Percentiles rank a stretch among this genome's conserved stretches.
Conservation (phyloP, 2,329 filamentous ascomycete species). For the Tolypocladium endophyticum region DNA sequence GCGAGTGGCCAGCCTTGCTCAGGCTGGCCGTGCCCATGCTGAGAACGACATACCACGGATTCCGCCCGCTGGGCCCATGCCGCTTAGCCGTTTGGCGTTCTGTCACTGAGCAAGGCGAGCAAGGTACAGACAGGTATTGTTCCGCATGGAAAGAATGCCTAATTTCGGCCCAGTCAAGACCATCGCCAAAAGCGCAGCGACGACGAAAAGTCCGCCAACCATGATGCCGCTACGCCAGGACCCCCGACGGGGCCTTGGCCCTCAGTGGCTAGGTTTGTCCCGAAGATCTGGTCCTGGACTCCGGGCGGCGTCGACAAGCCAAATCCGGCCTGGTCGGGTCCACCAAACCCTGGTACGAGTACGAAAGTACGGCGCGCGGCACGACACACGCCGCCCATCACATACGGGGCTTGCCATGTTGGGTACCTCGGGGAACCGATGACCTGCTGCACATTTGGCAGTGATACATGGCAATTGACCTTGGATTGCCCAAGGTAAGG, state of each 20-base stretch:
- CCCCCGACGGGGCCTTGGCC: not conserved
- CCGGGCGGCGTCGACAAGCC: slow-evolving; percentile 19
- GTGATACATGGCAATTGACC: no score
- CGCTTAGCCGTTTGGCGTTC: not conserved
- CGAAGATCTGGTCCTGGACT: slow-evolving; percentile 25
- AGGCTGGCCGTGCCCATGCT: not conserved
- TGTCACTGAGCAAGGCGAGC: not conserved
- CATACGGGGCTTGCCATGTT: no score
- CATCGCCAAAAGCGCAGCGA: not conserved
- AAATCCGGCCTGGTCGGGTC: slow-evolving; percentile 11
- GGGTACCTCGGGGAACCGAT: no score
- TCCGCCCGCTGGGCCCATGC: not conserved
- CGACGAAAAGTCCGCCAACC: not conserved
- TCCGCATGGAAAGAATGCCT: not conserved
- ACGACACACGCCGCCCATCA: no score
- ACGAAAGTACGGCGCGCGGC: no score
- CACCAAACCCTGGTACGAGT: not conserved
- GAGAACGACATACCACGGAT: not conserved
- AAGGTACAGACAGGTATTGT: not conserved
- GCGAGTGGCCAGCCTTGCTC: not conserved
- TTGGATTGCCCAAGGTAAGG: no score
- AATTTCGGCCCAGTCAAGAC: not conserved
- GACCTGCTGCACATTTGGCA: no score
- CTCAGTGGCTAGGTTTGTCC: slow-evolving; percentile 9
- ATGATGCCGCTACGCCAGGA: not conserved